phyloP scores from a whole-genome alignment of 78 protist genomes.

The Pigoraptor vietnamica region DNA sequence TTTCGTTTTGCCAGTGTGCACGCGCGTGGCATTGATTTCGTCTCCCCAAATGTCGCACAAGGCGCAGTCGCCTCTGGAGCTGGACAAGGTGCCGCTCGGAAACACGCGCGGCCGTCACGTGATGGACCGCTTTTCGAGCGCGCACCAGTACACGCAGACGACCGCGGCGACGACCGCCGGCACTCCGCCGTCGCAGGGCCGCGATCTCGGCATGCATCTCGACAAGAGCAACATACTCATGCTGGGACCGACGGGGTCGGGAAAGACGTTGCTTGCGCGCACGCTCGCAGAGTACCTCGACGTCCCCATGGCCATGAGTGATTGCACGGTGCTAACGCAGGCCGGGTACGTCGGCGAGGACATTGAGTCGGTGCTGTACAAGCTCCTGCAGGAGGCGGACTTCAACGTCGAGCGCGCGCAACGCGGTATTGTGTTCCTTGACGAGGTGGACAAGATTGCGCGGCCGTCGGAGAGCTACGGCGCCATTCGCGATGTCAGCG shows the following conservation, averaged over 20 bases:
- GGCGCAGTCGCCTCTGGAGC: not conserved
- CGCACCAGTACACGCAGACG: not conserved
- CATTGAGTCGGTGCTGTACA: conserved; percentile 37
- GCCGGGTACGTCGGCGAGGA: conserved; percentile 65
- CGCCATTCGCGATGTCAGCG: conserved; percentile 36
- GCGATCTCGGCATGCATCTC: not conserved
- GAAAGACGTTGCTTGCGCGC: conserved; percentile 49
- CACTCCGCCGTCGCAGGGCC: not conserved
- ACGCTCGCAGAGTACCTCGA: conserved; percentile 29
- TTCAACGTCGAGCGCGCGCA: conserved; percentile 32
- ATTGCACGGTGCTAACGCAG: conserved; percentile 48
- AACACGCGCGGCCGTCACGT: not conserved
- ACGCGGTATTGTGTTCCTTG: conserved; percentile 40
- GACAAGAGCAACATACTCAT: conserved; percentile 49
- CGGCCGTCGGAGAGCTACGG: not conserved
- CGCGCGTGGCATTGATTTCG: too few relatives aligned
- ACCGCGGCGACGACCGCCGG: not conserved
- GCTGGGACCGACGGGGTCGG: conserved; percentile 56
- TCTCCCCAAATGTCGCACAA: not conserved
- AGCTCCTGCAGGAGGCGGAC: conserved; percentile 13
- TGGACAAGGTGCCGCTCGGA: not conserved
- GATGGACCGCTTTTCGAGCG: not conserved
- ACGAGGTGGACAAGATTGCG: conserved; percentile 61
- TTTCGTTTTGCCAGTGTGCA: too few relatives aligned
- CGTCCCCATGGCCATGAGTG: conserved; percentile 47